These are phyloP conservation scores for Stentor coeruleus DNA, from an alignment of 73 alveolate genomes.

Conservation along the genomic window DNA sequence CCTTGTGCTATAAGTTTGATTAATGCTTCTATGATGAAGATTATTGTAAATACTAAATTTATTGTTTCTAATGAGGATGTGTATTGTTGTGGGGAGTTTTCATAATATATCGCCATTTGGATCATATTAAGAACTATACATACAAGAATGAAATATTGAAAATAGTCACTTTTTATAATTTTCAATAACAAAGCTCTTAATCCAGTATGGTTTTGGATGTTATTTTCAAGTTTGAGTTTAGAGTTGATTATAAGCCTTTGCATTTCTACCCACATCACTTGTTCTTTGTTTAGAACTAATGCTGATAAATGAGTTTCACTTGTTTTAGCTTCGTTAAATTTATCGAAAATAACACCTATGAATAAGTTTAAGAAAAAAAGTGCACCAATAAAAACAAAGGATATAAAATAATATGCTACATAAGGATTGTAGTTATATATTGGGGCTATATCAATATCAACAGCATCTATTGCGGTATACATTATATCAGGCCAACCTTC, in stretches of 20 bases:
- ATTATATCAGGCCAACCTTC: conserved; percentile 94
- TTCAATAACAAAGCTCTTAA: neutral
- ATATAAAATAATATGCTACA: conserved; percentile 33
- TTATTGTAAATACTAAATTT: conserved; percentile 30
- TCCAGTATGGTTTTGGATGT: conserved; percentile 10
- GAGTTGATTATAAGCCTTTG: conserved; percentile 54
- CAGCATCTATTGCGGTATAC: conserved; percentile 68
- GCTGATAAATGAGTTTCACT: conserved; percentile 32
- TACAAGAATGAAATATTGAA: neutral
- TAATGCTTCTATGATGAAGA: conserved; percentile 43
- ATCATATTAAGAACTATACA: conserved; percentile 26
- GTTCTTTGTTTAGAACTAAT: conserved; percentile 37
- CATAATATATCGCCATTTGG: conserved; percentile 36
- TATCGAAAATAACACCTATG: conserved; percentile 46
- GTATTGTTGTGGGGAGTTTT: neutral
- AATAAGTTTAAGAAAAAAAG: conserved; percentile 45
- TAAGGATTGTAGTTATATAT: conserved; percentile 27
- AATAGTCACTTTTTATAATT: neutral
- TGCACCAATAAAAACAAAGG: conserved; percentile 39
- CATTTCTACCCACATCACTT: conserved; percentile 58
- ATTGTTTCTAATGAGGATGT: conserved; percentile 5
- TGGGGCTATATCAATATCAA: conserved; percentile 29
- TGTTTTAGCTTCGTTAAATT: conserved; percentile 40
- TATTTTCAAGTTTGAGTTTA: conserved; percentile 57
- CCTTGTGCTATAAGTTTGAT: conserved; percentile 41